Conservation (phyloP, 78 protist genomes). For the Guillardia theta region DNA sequence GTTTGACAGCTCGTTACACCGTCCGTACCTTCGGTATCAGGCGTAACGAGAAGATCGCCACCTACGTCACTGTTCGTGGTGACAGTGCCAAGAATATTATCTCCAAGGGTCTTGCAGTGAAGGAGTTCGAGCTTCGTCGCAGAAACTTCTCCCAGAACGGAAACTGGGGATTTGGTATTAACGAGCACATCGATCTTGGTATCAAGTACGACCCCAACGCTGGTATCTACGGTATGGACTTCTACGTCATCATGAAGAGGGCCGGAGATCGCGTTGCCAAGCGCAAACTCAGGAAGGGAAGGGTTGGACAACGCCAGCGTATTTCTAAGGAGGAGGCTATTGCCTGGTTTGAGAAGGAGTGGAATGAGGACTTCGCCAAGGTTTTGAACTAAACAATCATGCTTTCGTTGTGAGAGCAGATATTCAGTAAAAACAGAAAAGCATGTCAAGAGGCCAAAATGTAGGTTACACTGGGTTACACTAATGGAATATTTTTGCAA, state of each 20-base stretch:
- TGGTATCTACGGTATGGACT: constrained; percentile 99
- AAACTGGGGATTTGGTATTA: constrained; percentile 91
- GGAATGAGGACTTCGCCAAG: constrained; percentile 33
- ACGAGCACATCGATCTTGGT: constrained; percentile 99
- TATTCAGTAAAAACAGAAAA: too few relatives aligned
- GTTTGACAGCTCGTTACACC: constrained; percentile 92
- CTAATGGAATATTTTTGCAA: too few relatives aligned
- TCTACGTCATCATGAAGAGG: constrained; percentile 93
- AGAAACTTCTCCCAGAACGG: constrained; percentile 80
- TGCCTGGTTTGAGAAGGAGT: constrained; percentile 87
- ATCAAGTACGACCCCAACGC: constrained; percentile 96
- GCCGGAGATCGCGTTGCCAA: constrained; percentile 86
- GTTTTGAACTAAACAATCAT: background rate
- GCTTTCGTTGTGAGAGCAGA: too few relatives aligned
- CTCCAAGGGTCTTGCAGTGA: constrained; percentile 89
- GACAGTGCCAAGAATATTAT: constrained; percentile 96
- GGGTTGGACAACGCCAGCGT: constrained; percentile 79
- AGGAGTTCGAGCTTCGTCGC: constrained; percentile 94
- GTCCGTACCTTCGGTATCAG: constrained; percentile 95
- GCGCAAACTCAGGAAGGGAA: constrained; percentile 60
- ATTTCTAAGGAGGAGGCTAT: constrained; percentile 85
- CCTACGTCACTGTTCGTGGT: constrained; percentile 98
- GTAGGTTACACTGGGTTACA: too few relatives aligned
- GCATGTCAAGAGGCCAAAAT: too few relatives aligned
- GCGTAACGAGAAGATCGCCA: constrained; percentile 97